Evolutionary conservation across 352 stramenopile genomes (phyloP), one percentile per base, ranked within the genome.

Genomic region (Globisporangium spinosum): DNA sequence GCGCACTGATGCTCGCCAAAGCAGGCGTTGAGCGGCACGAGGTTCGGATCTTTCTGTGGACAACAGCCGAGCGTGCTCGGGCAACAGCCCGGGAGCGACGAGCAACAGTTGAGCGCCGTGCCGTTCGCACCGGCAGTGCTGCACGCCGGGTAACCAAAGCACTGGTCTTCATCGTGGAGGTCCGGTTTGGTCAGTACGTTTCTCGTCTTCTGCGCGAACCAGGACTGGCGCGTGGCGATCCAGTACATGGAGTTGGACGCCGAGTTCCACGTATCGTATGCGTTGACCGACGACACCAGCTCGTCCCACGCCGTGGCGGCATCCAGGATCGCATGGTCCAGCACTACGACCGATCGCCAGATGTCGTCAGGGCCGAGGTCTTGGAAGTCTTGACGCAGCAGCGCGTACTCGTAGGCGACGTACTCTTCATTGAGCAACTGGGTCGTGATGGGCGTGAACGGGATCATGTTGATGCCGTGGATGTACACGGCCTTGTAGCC

Each of bases 391-490:
- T 76, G 72, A 7, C 73, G 75, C 49, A 91, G 63, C 49, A 89
- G 68, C 23, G 72, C 67, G 67, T 84, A 92, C 64, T 91, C 85
- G 29, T 72, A 72, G 12, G 71, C 73, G 17, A 91, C 78, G 62
- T 80, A 93, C 20, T 74, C 56, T 58, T 91, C 82, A 53, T 79
- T 75, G 43, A 94, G 70, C 51, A 93, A 65, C 62, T 83, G 72
- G 12, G 79, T 43, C 13, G 87, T 89, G 47, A 92, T 83, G 7
- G 87, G 87, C 49, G 87, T 94, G 72, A 94, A 89, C 1, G 87
- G 87, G 17, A 94, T 86, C 77, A 93, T 87, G 66, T 94, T 91
- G 65, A 94, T 94, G 22, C 84, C 84, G 65, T 94, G 87, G 47
- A 96, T 80, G 70, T 90, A 90, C 62, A 91, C 80, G 10, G 82